Base-by-base conservation (phyloP, 176 grass and related monocot genomes). In the Hordeum marinum region DNA sequence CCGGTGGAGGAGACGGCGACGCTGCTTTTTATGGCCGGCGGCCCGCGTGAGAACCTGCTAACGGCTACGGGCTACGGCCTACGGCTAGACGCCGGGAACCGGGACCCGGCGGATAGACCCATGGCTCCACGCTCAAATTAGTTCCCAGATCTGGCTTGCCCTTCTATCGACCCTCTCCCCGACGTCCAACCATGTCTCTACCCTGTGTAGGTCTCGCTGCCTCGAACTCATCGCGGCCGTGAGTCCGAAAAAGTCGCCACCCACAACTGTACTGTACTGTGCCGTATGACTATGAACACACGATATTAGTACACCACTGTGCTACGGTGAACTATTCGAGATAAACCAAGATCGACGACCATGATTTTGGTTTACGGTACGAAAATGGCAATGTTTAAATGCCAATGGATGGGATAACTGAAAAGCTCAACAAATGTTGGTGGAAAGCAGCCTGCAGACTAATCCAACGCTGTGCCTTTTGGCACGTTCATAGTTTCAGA, bases 181-280 rank as follows among this genome's bases (percentile, higher is more conserved):
- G 35, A 89, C 55, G 70, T n/a, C 82, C 60, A 11, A 65, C 45
- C 87, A 88, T 78, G 63, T 72, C 27, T 72, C 76, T 13, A 73
- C 40, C n/a, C 70, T 15, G 68, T 9, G 8, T 67, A 43, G 68
- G 37, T 23, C 40, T 46, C 23, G 52, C 18, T 72, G 23, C 69
- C 69, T 72, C 69, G 69, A 72, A 72, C 69, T 14, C 69, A 26
- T 0, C 68, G 21, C 68, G 40, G 68, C 41, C 68, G 39, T 26
- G 68, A 13, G 1, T 27, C n/a, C 41, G 40, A 2, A 27, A 46
- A 46, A 15, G 70, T 46, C n/a, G 70, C 70, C 2, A 25, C 70
- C 8, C 13, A 7, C 39, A 45, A 41, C n/a, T 72, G 40, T 27
- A 13, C n/a, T 50, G 14, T 50, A 48, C 11, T 36, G 63, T 67